These are phyloP conservation scores for Clausena lansium DNA, from an alignment of 345 rosid genomes.

Conservation along the genomic window DNA sequence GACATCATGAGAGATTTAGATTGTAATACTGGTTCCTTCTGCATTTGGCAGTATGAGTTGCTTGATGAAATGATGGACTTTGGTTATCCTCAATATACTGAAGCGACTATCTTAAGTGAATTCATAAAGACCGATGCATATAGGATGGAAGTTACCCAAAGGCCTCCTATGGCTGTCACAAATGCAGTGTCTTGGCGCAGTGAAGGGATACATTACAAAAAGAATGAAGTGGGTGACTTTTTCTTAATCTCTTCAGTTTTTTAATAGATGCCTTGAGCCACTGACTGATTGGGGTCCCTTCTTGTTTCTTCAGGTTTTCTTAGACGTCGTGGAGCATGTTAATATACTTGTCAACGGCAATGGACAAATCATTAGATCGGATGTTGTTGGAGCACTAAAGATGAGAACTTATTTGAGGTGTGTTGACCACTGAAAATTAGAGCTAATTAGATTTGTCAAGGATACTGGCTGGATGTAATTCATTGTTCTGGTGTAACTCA, in stretches of 20 bases:
- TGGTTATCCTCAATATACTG: conserved; percentile 93
- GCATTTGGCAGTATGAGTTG: conserved; percentile 75
- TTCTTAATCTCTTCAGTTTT: conserved; percentile 1
- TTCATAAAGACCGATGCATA: conserved; percentile 98
- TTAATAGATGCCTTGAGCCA: conserved; percentile 14
- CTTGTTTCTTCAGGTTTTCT: conserved; percentile 62
- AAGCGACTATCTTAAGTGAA: conserved; percentile 89
- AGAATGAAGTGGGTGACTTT: conserved; percentile 69
- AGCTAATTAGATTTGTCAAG: not conserved
- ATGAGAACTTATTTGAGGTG: conserved; percentile 96
- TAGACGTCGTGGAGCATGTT: conserved; percentile 94
- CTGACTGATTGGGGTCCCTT: conserved; percentile 10
- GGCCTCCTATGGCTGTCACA: conserved; percentile 99
- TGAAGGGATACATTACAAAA: conserved; percentile 87
- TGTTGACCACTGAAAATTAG: conserved; percentile 7
- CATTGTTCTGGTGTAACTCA: not conserved
- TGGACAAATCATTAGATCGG: conserved; percentile 90
- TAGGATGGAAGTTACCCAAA: conserved; percentile 90
- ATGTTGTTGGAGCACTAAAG: conserved; percentile 96
- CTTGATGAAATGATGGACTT: conserved; percentile 99
- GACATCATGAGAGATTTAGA: not conserved
- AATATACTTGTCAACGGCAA: conserved; percentile 96
- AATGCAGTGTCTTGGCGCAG: conserved; percentile 99
- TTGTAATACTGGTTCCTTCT: conserved; percentile 9
- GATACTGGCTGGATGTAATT: not conserved